Percentiles rank a stretch among this genome's conserved stretches.
Conservation (phyloP, 2,329 filamentous ascomycete species). For the Tympanopsis confertula region DNA sequence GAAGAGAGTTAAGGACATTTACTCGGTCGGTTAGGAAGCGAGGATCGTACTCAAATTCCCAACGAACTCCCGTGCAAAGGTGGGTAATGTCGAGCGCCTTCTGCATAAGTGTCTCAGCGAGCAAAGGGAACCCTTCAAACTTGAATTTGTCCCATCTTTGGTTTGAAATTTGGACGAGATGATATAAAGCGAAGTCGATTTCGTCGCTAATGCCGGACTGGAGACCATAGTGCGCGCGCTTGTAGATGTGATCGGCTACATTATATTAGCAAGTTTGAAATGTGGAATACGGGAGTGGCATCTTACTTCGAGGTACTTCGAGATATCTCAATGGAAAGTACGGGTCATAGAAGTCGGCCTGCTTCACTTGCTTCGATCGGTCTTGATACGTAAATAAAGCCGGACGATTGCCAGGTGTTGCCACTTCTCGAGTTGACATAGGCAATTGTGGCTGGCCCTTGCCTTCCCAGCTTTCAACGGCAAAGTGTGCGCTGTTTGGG, state of each 20-base stretch:
- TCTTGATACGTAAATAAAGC: conserved; percentile 16
- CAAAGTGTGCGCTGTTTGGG: conserved; percentile 14
- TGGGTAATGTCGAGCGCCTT: not conserved
- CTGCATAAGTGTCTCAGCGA: not conserved
- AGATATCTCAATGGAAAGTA: conserved; percentile 20
- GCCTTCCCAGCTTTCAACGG: conserved; percentile 21
- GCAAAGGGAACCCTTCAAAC: conserved; percentile 1
- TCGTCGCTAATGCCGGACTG: not conserved
- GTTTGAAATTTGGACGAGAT: conserved; percentile 1
- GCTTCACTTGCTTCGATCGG: conserved; percentile 15
- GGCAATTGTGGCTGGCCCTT: conserved; percentile 17
- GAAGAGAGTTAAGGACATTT: not conserved
- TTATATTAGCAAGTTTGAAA: too few relatives aligned
- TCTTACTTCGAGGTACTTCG: conserved; percentile 21
- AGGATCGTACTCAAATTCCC: conserved; percentile 1
- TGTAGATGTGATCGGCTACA: conserved; percentile 1
- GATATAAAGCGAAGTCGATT: conserved; percentile 1
- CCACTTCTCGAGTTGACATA: conserved; percentile 24
- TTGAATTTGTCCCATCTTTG: conserved; percentile 1
- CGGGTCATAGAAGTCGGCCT: conserved; percentile 23
- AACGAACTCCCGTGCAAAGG: not conserved
- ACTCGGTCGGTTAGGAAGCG: not conserved
- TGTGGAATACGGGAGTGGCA: too few relatives aligned
- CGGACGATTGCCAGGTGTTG: conserved; percentile 27
- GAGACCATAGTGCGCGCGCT: not conserved